Evolutionary conservation across 2,329 filamentous ascomycete genomes (phyloP).

Genomic region (Cercospora brassicicola): DNA sequence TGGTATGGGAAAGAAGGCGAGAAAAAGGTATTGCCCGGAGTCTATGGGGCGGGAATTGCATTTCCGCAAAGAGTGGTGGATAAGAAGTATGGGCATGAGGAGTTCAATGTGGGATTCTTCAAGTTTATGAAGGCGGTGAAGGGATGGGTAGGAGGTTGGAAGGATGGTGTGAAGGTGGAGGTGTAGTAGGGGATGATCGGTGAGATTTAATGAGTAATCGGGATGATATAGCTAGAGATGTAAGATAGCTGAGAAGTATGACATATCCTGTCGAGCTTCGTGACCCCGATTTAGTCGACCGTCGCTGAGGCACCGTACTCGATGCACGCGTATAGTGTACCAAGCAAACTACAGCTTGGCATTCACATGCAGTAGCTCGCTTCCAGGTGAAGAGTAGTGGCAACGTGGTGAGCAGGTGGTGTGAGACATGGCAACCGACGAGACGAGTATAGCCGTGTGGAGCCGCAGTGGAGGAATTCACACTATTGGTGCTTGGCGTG

Average conservation of each 20-base stretch:
- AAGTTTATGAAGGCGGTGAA: conserved; percentile 67
- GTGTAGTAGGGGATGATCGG: background rate
- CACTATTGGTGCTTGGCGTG: background rate
- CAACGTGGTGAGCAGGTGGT: background rate
- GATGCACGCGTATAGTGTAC: background rate
- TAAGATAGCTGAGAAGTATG: background rate
- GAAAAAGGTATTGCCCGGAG: conserved; percentile 47
- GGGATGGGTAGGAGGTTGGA: conserved; percentile 42
- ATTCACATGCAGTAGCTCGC: background rate
- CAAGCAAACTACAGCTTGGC: background rate
- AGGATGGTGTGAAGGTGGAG: background rate
- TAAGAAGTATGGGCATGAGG: conserved; percentile 61
- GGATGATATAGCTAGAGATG: background rate
- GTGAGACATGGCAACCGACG: background rate
- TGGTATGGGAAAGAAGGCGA: conserved; percentile 25
- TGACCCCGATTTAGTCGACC: background rate
- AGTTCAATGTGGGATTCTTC: conserved; percentile 62
- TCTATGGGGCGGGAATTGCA: conserved; percentile 64
- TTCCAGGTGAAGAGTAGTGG: background rate
- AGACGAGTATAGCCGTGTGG: background rate
- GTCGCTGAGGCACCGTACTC: background rate
- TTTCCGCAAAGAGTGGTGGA: conserved; percentile 63
- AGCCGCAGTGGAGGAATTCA: background rate
- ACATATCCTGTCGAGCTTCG: background rate
- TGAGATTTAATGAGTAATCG: background rate